phyloP scores from a whole-genome alignment of 352 stramenopile species.

The Globisporangium spinosum region DNA sequence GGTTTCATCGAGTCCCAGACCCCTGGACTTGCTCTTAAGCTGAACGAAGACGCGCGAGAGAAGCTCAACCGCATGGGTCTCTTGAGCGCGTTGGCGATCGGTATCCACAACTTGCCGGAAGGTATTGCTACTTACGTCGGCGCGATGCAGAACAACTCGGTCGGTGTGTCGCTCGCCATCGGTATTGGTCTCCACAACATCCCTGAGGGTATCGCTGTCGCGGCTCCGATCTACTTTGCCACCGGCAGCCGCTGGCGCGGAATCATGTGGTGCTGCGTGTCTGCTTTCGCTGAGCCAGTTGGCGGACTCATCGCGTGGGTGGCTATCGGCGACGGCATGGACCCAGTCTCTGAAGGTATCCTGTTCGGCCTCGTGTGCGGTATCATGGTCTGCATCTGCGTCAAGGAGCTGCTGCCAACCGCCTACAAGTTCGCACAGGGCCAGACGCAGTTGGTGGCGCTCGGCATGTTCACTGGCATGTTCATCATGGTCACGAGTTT shows the following conservation, averaged over 20 bases:
- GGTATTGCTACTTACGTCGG: constrained; percentile 94
- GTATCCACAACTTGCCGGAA: constrained; percentile 95
- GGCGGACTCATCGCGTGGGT: constrained; percentile 87
- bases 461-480: constrained; percentile 83
- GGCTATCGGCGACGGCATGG: constrained; percentile 77
- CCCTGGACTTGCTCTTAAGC: constrained; percentile 29
- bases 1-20: constrained; percentile 30
- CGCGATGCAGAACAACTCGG: constrained; percentile 82
- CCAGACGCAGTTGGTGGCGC: constrained; percentile 80
- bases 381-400: constrained; percentile 92
- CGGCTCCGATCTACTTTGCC: constrained; percentile 95
- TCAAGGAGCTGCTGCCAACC: constrained; percentile 92
- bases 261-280: constrained; percentile 91
- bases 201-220: constrained; percentile 93
- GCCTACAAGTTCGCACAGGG: constrained; percentile 88
- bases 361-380: constrained; percentile 92
- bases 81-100: constrained; percentile 91
- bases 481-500: constrained; percentile 85
- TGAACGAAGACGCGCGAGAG: constrained; percentile 39
- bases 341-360: constrained; percentile 65
- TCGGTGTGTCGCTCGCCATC: constrained; percentile 91
- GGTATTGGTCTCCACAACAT: constrained; percentile 97
- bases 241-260: constrained; percentile 92
- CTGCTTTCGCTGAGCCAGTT: constrained; percentile 89
- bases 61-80: constrained; percentile 86